Evolutionary conservation across 305 asterid genomes (phyloP).

Genomic region (Plantago lanceolata): DNA sequence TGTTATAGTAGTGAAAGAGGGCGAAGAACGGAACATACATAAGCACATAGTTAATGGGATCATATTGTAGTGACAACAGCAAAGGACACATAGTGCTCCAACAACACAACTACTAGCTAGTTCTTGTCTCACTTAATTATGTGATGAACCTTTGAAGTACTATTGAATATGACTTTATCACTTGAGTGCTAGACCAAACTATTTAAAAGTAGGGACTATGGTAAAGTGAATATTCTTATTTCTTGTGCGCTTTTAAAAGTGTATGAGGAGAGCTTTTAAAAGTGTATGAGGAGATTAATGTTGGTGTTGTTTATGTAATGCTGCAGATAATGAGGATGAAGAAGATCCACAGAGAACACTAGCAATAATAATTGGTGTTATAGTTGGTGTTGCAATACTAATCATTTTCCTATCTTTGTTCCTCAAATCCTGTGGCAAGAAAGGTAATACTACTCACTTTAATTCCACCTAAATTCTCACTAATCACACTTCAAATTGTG

Average conservation of each 20-base stretch:
- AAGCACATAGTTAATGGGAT: too few species aligned
- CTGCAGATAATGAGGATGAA: constrained; percentile 41
- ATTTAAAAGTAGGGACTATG: neutral
- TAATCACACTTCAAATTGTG: neutral
- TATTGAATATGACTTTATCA: too few species aligned
- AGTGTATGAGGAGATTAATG: too few species aligned
- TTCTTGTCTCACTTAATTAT: too few species aligned
- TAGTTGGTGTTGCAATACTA: constrained; percentile 67
- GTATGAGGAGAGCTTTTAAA: too few species aligned
- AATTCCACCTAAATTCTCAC: neutral
- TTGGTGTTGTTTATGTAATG: neutral
- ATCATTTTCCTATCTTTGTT: constrained; percentile 65
- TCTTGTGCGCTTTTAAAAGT: neutral
- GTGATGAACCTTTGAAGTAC: too few species aligned
- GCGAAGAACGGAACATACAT: too few species aligned
- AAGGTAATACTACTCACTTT: constrained; percentile 48
- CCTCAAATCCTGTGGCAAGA: constrained; percentile 43
- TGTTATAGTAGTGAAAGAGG: too few species aligned
- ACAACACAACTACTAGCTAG: too few species aligned
- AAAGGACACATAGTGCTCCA: too few species aligned
- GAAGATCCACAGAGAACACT: constrained; percentile 46
- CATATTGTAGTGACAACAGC: too few species aligned
- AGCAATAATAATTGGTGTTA: constrained; percentile 74
- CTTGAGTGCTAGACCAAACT: neutral
- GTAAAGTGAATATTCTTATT: neutral